A percentile compares a stretch with the other conserved stretches of the same genome.
Evolutionary conservation across 2,329 filamentous ascomycete genomes (phyloP).

Genomic region (Colletotrichum sidae): DNA sequence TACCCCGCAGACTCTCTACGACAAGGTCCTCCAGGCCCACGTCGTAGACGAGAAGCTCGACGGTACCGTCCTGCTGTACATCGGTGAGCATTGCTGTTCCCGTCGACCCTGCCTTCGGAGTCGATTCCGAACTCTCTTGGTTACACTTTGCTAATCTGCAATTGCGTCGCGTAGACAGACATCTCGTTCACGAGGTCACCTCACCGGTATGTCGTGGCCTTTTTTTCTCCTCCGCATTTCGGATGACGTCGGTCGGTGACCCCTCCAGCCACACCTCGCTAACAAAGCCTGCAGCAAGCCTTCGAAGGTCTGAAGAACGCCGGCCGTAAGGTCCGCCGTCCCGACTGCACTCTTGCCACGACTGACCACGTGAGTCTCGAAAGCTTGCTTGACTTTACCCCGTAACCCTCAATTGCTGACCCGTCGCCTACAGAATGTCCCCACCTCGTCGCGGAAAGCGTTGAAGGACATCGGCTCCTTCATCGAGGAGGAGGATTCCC

Average conservation of each 20-base stretch:
- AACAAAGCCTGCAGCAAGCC: slow-evolving; percentile 75
- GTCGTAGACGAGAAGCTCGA: slow-evolving; percentile 96
- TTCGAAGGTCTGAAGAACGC: slow-evolving; percentile 96
- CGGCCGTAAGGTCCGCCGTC: slow-evolving; percentile 86
- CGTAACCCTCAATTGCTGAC: slow-evolving; percentile 9
- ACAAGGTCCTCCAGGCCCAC: slow-evolving; percentile 96
- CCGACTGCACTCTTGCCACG: slow-evolving; percentile 96
- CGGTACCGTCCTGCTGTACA: slow-evolving; percentile 92
- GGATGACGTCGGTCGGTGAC: slow-evolving; percentile 32
- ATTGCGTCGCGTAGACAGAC: slow-evolving; percentile 73
- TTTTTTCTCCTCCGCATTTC: slow-evolving; percentile 5
- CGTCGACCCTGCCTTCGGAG: not conserved
- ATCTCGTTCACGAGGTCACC: slow-evolving; percentile 98
- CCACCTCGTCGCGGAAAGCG: slow-evolving; percentile 88
- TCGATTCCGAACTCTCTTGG: not conserved
- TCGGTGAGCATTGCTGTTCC: slow-evolving; percentile 69
- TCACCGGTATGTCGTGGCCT: slow-evolving; percentile 73
- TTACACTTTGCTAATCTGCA: slow-evolving; percentile 19
- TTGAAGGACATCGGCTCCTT: slow-evolving; percentile 95
- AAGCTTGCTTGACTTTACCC: not conserved
- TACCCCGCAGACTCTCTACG: slow-evolving; percentile 88
- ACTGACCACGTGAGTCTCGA: slow-evolving; percentile 85
- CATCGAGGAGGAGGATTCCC: slow-evolving; percentile 93
- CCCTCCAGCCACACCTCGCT: slow-evolving; percentile 24
- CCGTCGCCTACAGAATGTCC: slow-evolving; percentile 78